Percentiles rank a stretch among this genome's conserved stretches.
These are phyloP conservation scores for Cryptomeria japonica DNA, from an alignment of 75 land plant species.

Conservation along the genomic window DNA sequence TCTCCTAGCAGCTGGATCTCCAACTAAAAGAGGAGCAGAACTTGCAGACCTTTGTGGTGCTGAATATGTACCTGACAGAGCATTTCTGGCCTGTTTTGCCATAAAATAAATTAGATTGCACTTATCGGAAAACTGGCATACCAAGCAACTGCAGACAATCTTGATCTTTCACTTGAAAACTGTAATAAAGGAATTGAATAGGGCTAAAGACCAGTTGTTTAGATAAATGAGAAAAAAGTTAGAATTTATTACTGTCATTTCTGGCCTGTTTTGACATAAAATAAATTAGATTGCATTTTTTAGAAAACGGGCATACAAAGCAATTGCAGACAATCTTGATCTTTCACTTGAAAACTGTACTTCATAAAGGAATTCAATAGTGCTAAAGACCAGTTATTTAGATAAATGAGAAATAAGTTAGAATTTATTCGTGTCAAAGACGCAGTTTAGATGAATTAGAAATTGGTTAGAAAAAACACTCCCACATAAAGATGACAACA, in stretches of 20 bases:
- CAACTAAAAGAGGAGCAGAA: conserved; percentile 96
- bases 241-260: conserved; percentile 24
- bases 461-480: background rate
- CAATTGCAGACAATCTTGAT: background rate
- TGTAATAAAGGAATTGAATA: background rate
- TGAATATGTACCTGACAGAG: conserved; percentile 95
- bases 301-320: background rate
- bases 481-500: background rate
- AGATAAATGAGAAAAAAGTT: background rate
- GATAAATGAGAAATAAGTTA: background rate
- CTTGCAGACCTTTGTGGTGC: conserved; percentile 99
- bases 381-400: background rate
- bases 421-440: background rate
- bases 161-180: no score
- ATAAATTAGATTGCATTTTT: background rate
- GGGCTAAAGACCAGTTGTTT: background rate
- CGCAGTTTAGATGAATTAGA: background rate
- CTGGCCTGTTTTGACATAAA: conserved; percentile 61
- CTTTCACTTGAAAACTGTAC: no score
- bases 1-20: conserved; percentile 81
- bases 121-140: background rate
- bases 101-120: background rate
- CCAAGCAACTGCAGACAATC: background rate
- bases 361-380: background rate
- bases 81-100: conserved; percentile 86